phyloP scores from a whole-genome alignment of 441 rosid species.

The Bocquillonia castaneifolia region DNA sequence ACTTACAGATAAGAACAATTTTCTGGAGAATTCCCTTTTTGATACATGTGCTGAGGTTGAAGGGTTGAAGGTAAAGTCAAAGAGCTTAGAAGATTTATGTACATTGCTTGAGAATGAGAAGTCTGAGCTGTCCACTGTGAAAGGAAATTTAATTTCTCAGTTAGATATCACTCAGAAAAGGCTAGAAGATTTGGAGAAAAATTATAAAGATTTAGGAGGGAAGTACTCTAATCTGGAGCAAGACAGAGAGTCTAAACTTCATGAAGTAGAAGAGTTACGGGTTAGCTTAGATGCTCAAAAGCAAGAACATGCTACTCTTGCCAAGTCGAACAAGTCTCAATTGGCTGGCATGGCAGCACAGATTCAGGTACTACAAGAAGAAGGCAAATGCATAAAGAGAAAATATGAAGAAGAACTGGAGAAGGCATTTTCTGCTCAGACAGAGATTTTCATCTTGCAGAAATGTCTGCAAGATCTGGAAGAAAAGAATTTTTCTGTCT shows the following conservation, averaged over 20 bases:
- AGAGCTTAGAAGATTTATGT: conserved; percentile 56
- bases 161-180: conserved; percentile 46
- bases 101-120: conserved; percentile 56
- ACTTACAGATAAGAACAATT: conserved; percentile 55
- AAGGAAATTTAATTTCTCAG: conserved; percentile 51
- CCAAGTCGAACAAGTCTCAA: conserved; percentile 35
- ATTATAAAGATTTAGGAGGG: conserved; percentile 43
- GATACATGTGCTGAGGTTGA: conserved; percentile 74
- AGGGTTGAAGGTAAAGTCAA: conserved; percentile 45
- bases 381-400: conserved; percentile 46
- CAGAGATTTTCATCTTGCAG: conserved; percentile 66
- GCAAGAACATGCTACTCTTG: conserved; percentile 48
- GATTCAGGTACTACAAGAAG: conserved; percentile 52
- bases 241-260: conserved; percentile 51
- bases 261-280: conserved; percentile 48
- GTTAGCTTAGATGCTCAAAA: conserved; percentile 45
- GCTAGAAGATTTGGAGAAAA: conserved; percentile 47
- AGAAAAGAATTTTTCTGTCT: conserved; percentile 51
- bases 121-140: conserved; percentile 41
- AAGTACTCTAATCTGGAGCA: conserved; percentile 43
- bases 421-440: conserved; percentile 48
- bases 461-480: conserved; percentile 58
- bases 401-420: conserved; percentile 61
- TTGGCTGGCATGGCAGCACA: conserved; percentile 51
- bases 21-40: conserved; percentile 61